Evolutionary conservation across 192 early-diverging fungal genomes (phyloP).

Genomic region (Coemansia sp.): DNA sequence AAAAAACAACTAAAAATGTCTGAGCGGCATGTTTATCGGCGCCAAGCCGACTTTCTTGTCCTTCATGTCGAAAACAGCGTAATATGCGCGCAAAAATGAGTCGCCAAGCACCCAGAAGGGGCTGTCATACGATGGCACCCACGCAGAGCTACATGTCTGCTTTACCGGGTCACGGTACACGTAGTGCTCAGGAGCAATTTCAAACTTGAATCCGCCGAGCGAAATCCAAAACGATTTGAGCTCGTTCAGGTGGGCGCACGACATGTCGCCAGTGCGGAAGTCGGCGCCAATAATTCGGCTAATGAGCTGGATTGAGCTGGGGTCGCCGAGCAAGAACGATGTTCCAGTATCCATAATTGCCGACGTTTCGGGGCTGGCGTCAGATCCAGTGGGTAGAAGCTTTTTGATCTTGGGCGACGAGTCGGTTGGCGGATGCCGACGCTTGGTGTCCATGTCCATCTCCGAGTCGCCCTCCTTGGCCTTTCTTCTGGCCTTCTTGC

Average conservation of each 20-base stretch:
- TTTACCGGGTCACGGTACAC: constrained; percentile 44
- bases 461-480: constrained; percentile 28
- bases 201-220: constrained; percentile 46
- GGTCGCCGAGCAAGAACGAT: constrained; percentile 47
- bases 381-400: constrained; percentile 15
- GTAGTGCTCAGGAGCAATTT: constrained; percentile 44
- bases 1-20: constrained; percentile 25
- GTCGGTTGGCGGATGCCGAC: constrained; percentile 25
- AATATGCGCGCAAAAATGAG: constrained; percentile 49
- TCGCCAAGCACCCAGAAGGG: constrained; percentile 53
- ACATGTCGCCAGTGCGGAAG: constrained; percentile 46
- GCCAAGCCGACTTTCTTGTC: constrained; percentile 47
- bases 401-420: constrained; percentile 44
- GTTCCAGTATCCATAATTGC: constrained; percentile 51
- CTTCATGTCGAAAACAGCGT: constrained; percentile 52
- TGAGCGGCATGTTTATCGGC: constrained; percentile 48
- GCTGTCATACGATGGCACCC: constrained; percentile 50
- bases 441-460: constrained; percentile 20
- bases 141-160: constrained; percentile 44
- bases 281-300: constrained; percentile 53
- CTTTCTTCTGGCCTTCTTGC: constrained; percentile 18
- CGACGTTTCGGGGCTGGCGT: constrained; percentile 33
- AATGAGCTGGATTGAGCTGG: constrained; percentile 41
- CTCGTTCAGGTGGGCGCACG: constrained; percentile 29
- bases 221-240: constrained; percentile 49